These are phyloP conservation scores for Cyclocybe cylindracea DNA, from an alignment of 768 basidiomycete genomes.

Conservation along the genomic window DNA sequence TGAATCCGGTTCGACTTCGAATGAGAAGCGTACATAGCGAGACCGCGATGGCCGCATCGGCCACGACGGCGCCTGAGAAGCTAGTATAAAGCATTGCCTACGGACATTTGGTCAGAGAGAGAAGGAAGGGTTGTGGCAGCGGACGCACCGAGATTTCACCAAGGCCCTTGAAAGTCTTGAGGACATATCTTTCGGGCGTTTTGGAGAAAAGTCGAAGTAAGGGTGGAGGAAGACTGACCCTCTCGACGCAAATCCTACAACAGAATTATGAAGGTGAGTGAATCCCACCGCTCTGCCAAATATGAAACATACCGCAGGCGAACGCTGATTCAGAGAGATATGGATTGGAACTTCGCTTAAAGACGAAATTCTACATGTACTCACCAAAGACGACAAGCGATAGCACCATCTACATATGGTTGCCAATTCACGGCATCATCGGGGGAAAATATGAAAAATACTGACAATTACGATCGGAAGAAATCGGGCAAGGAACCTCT, in stretches of 20 bases:
- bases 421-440: not conserved
- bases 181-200: slow-evolving; percentile 2
- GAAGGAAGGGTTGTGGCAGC: not conserved
- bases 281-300: not conserved
- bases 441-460: not conserved
- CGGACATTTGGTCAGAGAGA: not conserved
- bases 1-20: slow-evolving; percentile 24
- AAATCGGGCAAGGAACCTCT: slow-evolving; percentile 7
- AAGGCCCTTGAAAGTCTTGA: slow-evolving; percentile 10
- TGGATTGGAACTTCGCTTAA: too few species aligned
- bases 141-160: slow-evolving; percentile 8
- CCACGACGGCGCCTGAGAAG: slow-evolving; percentile 20
- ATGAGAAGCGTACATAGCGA: slow-evolving; percentile 21
- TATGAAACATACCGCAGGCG: too few species aligned
- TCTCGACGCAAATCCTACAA: slow-evolving; percentile 9
- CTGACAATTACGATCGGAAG: slow-evolving; percentile 20
- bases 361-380: not conserved
- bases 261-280: too few species aligned
- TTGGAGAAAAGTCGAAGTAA: not conserved
- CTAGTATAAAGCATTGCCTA: slow-evolving; percentile 19
- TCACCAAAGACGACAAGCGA: slow-evolving; percentile 14
- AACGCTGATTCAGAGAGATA: too few species aligned
- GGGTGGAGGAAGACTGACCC: slow-evolving; percentile 1
- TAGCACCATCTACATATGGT: slow-evolving; percentile 1
- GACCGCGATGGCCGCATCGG: slow-evolving; percentile 20